phyloP scores from a whole-genome alignment of 148 eudicot species.

The Rhododendron kiyosumense region DNA sequence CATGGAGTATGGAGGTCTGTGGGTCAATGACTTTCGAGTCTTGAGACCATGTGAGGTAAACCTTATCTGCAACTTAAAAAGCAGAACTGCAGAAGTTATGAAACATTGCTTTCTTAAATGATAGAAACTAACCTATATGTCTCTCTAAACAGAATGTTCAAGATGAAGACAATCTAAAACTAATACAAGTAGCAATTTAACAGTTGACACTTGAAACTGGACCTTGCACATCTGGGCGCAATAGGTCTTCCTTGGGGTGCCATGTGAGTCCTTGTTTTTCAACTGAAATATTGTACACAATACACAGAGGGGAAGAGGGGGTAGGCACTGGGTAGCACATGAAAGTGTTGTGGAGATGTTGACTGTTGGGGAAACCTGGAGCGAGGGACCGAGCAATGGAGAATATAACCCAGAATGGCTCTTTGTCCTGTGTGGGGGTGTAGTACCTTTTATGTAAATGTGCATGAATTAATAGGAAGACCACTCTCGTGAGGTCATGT shows the following conservation, averaged over 20 bases:
- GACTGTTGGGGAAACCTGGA: not conserved
- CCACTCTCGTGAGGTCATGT: not conserved
- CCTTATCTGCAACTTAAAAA: not conserved
- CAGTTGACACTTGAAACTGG: not conserved
- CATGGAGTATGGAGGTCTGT: not conserved
- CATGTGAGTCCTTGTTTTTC: no score
- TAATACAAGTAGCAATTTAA: not conserved
- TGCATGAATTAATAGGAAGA: not conserved
- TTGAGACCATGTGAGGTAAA: not conserved
- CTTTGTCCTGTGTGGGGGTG: not conserved
- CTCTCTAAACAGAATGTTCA: not conserved
- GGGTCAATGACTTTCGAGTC: not conserved
- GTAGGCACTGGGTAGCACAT: not conserved
- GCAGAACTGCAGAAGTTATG: not conserved
- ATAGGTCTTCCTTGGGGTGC: not conserved
- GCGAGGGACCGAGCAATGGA: not conserved
- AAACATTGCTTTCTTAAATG: not conserved
- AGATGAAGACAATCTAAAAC: not conserved
- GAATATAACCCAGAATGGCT: not conserved
- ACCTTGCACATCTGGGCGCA: not conserved
- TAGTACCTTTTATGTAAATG: not conserved
- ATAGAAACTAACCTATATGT: not conserved
- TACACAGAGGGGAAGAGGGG: not conserved
- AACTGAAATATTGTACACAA: no score
- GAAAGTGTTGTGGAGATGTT: not conserved